Conservation (phyloP, 805 yeast genomes). For the Yarrowia divulgata region DNA sequence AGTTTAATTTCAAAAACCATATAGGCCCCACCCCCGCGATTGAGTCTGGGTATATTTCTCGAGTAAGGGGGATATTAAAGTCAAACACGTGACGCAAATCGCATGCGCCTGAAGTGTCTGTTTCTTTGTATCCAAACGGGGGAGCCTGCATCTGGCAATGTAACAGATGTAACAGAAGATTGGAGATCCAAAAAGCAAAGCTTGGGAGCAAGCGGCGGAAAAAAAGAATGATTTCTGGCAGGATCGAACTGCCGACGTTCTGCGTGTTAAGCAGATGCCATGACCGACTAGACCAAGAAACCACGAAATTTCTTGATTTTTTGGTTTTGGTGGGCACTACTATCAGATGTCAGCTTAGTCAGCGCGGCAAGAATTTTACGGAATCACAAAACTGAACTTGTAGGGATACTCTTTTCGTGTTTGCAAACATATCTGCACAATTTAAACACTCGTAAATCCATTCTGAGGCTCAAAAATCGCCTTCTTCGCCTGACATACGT, state of each 20-base stretch:
- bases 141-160: too few relatives aligned
- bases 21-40: constrained; percentile 3
- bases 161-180: neutral
- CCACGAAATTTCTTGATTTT: neutral
- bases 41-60: neutral
- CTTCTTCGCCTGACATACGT: neutral
- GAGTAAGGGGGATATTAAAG: constrained; percentile 23
- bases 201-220: too few relatives aligned
- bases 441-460: too few relatives aligned
- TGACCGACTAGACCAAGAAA: constrained; percentile 93
- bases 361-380: neutral
- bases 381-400: too few relatives aligned
- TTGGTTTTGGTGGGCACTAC: neutral
- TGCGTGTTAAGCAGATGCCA: constrained; percentile 99
- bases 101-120: neutral
- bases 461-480: too few relatives aligned
- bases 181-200: neutral
- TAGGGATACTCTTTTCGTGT: too few relatives aligned
- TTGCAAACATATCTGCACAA: too few relatives aligned
- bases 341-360: neutral
- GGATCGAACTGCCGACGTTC: constrained; percentile 99
- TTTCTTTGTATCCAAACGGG: neutral
- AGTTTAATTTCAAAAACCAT: constrained; percentile 1
- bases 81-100: constrained; percentile 15
- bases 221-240: constrained; percentile 52